These are phyloP conservation scores for Fraxinus sp. DNA, from an alignment of 305 asterid genomes.

Conservation along the genomic window DNA sequence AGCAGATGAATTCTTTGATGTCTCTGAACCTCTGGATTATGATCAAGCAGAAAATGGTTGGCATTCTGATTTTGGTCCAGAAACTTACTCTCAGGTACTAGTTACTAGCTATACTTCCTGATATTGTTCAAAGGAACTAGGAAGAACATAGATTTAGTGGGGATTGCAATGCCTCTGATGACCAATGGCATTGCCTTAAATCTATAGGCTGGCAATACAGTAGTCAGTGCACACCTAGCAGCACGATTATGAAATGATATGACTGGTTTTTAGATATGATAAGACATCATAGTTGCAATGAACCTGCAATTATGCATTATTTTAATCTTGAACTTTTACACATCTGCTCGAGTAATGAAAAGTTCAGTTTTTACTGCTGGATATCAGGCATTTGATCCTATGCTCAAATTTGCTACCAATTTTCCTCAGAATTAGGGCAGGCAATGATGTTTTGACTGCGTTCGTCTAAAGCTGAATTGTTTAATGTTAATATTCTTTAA, in stretches of 20 bases:
- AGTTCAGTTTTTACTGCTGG: slow-evolving; percentile 12
- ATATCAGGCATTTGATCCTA: slow-evolving; percentile 5
- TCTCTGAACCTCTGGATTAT: slow-evolving; percentile 79
- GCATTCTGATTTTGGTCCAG: slow-evolving; percentile 72
- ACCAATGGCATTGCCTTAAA: slow-evolving; percentile 14
- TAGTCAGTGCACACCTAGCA: slow-evolving; percentile 21
- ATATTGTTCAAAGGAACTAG: slow-evolving; percentile 5
- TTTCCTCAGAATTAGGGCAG: slow-evolving; percentile 11
- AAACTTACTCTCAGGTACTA: slow-evolving; percentile 69
- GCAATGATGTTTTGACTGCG: background rate
- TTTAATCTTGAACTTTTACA: background rate
- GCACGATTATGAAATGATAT: slow-evolving; percentile 17
- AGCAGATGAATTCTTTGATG: slow-evolving; percentile 88
- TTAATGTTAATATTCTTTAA: background rate
- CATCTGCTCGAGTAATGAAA: slow-evolving; percentile 4
- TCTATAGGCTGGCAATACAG: slow-evolving; percentile 4
- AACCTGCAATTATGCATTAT: slow-evolving; percentile 13
- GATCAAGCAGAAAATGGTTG: slow-evolving; percentile 74
- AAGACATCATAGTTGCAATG: background rate
- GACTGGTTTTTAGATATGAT: slow-evolving; percentile 13
- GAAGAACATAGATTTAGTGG: background rate
- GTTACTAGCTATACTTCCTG: slow-evolving; percentile 10
- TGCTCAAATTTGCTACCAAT: background rate
- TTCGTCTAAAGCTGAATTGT: background rate
- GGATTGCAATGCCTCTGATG: background rate